phyloP scores from a whole-genome alignment of 2,329 filamentous ascomycete species.

The Pyricularia sp. region DNA sequence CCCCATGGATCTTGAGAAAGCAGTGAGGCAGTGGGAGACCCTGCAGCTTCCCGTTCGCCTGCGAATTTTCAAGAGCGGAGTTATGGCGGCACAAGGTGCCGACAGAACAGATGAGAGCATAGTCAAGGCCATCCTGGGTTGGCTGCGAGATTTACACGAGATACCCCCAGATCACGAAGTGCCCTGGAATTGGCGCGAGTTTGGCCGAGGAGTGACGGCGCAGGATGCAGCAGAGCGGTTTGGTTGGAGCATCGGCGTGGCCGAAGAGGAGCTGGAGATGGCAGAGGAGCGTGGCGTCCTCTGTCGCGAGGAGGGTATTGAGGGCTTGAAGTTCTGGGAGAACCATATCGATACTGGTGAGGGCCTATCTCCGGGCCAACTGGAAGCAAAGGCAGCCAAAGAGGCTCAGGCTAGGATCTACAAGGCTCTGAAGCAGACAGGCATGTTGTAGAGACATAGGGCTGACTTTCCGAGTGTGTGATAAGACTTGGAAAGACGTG shows the following conservation, averaged over 20 bases:
- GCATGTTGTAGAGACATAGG: constrained; percentile 18
- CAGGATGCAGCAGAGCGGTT: constrained; percentile 83
- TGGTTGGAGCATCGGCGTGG: constrained; percentile 94
- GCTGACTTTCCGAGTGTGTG: not conserved
- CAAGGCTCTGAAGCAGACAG: constrained; percentile 28
- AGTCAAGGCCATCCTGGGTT: constrained; percentile 59
- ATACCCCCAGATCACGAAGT: constrained; percentile 51
- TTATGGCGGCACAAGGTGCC: constrained; percentile 82
- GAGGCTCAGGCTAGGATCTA: constrained; percentile 28
- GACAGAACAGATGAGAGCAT: constrained; percentile 89
- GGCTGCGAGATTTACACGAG: constrained; percentile 62
- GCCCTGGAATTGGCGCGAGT: constrained; percentile 62
- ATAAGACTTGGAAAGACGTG: not conserved
- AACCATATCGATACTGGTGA: constrained; percentile 50
- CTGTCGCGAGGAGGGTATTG: constrained; percentile 83
- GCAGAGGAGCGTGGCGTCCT: constrained; percentile 79
- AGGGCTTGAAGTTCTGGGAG: constrained; percentile 87
- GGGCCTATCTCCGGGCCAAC: constrained; percentile 12
- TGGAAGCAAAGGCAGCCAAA: constrained; percentile 15
- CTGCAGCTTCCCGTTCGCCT: constrained; percentile 76
- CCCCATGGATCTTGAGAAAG: constrained; percentile 82
- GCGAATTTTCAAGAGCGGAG: constrained; percentile 78
- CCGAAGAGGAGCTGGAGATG: constrained; percentile 92
- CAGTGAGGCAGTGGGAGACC: constrained; percentile 76
- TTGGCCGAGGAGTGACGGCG: constrained; percentile 76